Conservation (phyloP, 176 grass and related monocot genomes). For the Lolium perenne region DNA sequence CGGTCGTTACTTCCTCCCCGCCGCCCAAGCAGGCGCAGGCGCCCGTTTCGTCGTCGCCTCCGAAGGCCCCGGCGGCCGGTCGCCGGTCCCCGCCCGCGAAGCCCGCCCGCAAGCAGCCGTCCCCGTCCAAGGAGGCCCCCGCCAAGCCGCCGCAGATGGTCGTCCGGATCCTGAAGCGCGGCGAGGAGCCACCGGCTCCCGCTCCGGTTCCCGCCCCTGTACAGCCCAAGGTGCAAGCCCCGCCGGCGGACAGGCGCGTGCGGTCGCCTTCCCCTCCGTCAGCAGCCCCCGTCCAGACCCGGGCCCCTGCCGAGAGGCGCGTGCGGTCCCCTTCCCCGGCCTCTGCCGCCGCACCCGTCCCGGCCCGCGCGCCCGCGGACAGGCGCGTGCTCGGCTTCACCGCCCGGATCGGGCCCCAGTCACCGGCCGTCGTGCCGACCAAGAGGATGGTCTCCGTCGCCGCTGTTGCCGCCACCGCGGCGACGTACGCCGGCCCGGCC, state of each 20-base stretch:
- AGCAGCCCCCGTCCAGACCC: not conserved
- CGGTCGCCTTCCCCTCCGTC: not conserved
- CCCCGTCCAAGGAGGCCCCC: constrained; percentile 35
- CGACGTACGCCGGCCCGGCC: constrained; percentile 49
- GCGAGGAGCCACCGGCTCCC: constrained; percentile 48
- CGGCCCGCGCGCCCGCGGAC: not conserved
- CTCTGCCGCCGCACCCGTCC: not conserved
- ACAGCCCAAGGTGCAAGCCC: not conserved
- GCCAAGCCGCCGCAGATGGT: constrained; percentile 42
- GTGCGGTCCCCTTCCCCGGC: not conserved
- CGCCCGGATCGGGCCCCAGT: constrained; percentile 21
- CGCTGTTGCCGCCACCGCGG: not conserved
- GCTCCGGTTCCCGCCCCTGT: not conserved
- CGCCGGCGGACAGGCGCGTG: not conserved
- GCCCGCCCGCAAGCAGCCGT: constrained; percentile 31
- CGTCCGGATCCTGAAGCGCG: constrained; percentile 74
- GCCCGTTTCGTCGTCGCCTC: not conserved
- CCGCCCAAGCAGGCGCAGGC: not conserved
- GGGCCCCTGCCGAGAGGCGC: not conserved
- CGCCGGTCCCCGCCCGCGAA: constrained; percentile 25
- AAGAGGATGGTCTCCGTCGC: constrained; percentile 36
- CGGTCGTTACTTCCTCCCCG: not conserved
- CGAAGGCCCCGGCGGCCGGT: not conserved
- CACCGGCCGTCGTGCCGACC: constrained; percentile 17
- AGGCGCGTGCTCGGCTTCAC: not conserved